Base-by-base conservation (phyloP, 2,329 filamentous ascomycete genomes). In the Aspergillus costaricaensis region DNA sequence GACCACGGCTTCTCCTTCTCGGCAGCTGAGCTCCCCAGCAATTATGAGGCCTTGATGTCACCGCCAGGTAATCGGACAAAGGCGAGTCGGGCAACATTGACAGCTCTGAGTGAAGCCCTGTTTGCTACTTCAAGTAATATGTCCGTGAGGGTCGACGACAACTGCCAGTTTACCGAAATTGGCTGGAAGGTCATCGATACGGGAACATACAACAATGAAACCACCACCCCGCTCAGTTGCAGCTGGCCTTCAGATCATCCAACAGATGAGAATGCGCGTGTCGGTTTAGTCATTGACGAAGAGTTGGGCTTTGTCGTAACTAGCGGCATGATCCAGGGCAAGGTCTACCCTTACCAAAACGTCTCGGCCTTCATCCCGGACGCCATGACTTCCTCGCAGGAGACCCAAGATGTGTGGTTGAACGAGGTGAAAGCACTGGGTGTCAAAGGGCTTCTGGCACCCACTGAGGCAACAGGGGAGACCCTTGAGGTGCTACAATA, bases 1-100 rank as follows among this genome's bases (percentile, higher is more conserved):
- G 53, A 48, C n/a, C 25, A 56, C n/a, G 53, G 53, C 15, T 56
- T 44, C 41, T 27, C 52, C 14, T 44, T 55, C 17, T 55, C 21
- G 6, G 21, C 52, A 3, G 52, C n/a, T 5, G 39, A 55, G n/a
- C 38, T 55, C 7, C 21, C 32, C 8, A 19, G 4, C 2, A 55
- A 55, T 17, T 55, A 43, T 5, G 15, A 30, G 8, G 10, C 2
- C 2, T 30, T 23, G 52, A 55, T 55, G 52, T 55, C 38, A 17
- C 52, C 52, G 21, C 52, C 52, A 17, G 21, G 2, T 27, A 30
- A 43, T n/a, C 52, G 52, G n/a, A 38, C 38, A 3, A 36, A 14
- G 32, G 32, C 32, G 32, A 36, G 32, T 15, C 32, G 32, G 10
- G 32, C 12, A 5, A 7, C 15, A 17, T 30, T 44, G 23, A 23